A percentile compares a stretch with the other conserved stretches of the same genome.
These are phyloP conservation scores for Alternaria gansuensis DNA, from an alignment of 2,329 filamentous ascomycete genomes.

Conservation along the genomic window DNA sequence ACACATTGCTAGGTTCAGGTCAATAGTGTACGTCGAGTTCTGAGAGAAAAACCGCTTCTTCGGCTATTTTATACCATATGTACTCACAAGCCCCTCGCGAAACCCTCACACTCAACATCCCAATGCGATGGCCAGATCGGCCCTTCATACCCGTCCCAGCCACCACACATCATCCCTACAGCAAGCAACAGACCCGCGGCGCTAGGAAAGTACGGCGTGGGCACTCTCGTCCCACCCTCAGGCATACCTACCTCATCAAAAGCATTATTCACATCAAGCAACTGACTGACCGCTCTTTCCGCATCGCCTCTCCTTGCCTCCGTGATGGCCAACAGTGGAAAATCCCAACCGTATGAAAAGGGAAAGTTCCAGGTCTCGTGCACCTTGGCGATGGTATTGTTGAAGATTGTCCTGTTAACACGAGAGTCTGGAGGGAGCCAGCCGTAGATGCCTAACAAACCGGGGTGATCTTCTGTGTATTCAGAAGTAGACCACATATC, in stretches of 20 bases:
- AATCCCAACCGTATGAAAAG: conserved; percentile 50
- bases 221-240: conserved; percentile 61
- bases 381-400: conserved; percentile 41
- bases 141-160: conserved; percentile 62
- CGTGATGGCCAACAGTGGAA: conserved; percentile 46
- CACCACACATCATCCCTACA: conserved; percentile 66
- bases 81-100: conserved; percentile 45
- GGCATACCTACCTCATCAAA: conserved; percentile 68
- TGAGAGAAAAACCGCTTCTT: not conserved
- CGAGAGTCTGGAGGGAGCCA: conserved; percentile 43
- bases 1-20: not conserved
- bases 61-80: not conserved
- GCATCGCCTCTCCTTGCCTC: conserved; percentile 42
- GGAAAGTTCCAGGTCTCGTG: conserved; percentile 50
- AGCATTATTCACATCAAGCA: conserved; percentile 61
- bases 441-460: conserved; percentile 43
- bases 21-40: not conserved
- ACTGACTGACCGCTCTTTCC: conserved; percentile 46
- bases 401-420: conserved; percentile 43
- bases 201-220: conserved; percentile 67
- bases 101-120: conserved; percentile 61
- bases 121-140: conserved; percentile 60
- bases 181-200: conserved; percentile 61
- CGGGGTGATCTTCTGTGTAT: conserved; percentile 46
- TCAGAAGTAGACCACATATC: conserved; percentile 45